Base-by-base conservation (phyloP, 2,329 filamentous ascomycete genomes). In the Paraconiothyrium brasiliense region DNA sequence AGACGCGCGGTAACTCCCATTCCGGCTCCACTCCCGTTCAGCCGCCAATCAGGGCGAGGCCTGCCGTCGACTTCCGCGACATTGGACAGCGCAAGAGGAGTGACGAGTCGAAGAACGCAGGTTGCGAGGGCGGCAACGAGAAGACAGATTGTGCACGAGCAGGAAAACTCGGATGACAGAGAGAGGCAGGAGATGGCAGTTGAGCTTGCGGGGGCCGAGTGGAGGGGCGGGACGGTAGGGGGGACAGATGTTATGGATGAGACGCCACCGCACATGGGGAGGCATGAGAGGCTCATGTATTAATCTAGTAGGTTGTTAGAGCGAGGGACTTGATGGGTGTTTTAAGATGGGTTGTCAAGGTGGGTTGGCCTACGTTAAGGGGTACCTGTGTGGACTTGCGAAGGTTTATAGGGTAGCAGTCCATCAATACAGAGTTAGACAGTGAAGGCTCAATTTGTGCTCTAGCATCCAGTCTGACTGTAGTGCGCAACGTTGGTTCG, bases 231-330 rank as follows among this genome's bases (percentile, higher is more conserved):
- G 32, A 66, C 64, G n/a, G 63, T 67, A 1, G 73, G 61, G 32
- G 64, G 69, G 48, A 60, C 60, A 44, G 69, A 68, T n/a, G 61
- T 67, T 9, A 74, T 78, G 71, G 73, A 78, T 62, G 75, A 78
- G 61, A 79, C 76, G 44, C 76, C 76, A 20, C 76, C 77, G 16
- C 59, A 74, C n/a, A 58, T 77, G 46, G 76, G 76, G 1, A 62
- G 71, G 54, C 67, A 77, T 46, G 76, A 79, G 64, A 68, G 74
- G 52, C n/a, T 41, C 24, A 32, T 46, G 8, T 55, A 24, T 34
- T 44, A 20, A 32, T 54, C 22, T 43, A 24, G 30, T 14, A 16
- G 41, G 3, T 16, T 48, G 46, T 20, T 20, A 10, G 20, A 22
- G n/a, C 10, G 43, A 7, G 20, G 41, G 16, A 1, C 11, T 20